Conservation (phyloP, 352 stramenopile species). For the Phytophthora pisi region DNA sequence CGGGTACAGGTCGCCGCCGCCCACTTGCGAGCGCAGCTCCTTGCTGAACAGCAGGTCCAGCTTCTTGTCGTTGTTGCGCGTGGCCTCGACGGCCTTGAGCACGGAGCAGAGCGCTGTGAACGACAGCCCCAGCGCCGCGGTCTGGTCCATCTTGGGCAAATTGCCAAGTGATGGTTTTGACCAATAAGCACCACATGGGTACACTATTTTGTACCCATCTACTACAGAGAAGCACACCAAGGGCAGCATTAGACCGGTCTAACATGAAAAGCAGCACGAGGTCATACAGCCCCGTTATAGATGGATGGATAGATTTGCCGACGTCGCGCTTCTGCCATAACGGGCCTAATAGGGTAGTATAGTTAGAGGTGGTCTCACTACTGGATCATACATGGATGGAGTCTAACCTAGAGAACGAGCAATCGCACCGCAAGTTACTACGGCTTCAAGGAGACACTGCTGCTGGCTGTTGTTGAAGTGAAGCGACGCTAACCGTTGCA, state of each 20-base stretch:
- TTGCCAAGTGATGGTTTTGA: slow-evolving; percentile 22
- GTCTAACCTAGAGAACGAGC: too few relatives aligned
- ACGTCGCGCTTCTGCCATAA: too few relatives aligned
- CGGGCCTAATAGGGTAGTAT: too few relatives aligned
- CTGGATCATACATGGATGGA: too few relatives aligned
- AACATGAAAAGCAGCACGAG: too few relatives aligned
- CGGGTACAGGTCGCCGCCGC: slow-evolving; percentile 68
- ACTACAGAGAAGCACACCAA: not conserved
- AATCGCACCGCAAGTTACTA: not conserved
- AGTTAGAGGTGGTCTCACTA: too few relatives aligned
- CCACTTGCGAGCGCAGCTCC: slow-evolving; percentile 57
- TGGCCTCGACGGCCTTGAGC: slow-evolving; percentile 72
- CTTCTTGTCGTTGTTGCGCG: slow-evolving; percentile 77
- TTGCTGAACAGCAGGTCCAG: slow-evolving; percentile 78
- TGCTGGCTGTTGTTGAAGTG: not conserved
- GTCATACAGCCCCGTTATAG: too few relatives aligned
- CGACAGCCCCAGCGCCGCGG: slow-evolving; percentile 49
- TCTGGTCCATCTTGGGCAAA: slow-evolving; percentile 14
- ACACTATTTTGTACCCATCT: slow-evolving; percentile 15
- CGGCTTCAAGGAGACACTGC: not conserved
- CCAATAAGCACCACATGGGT: slow-evolving; percentile 13
- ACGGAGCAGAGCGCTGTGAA: slow-evolving; percentile 79
- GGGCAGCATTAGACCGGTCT: too few relatives aligned
- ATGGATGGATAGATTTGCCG: too few relatives aligned
- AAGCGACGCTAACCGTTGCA: slow-evolving; percentile 1